These are phyloP conservation scores for Chloranthus sessilifolius DNA, from an alignment of 164 flowering plant genomes.

Conservation along the genomic window DNA sequence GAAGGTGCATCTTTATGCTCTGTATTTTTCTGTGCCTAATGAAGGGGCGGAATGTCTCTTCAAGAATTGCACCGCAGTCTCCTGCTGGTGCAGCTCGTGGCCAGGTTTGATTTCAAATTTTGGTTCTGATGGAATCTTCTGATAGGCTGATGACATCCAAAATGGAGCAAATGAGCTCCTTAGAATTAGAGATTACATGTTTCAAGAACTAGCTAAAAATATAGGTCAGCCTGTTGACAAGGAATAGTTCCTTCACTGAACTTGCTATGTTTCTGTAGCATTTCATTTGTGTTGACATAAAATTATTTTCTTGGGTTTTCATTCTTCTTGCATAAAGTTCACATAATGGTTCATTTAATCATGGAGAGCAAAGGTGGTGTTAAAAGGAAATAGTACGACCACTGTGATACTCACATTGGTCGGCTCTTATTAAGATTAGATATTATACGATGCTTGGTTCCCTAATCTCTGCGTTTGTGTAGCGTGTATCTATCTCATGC, in stretches of 20 bases:
- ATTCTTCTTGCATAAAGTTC: not conserved
- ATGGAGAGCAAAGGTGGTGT: too few relatives aligned
- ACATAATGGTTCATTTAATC: too few relatives aligned
- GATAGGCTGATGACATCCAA: constrained; percentile 76
- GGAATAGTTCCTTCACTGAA: constrained; percentile 37
- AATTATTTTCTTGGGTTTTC: not conserved
- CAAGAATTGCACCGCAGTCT: constrained; percentile 55
- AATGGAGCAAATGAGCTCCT: constrained; percentile 82
- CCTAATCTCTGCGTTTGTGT: too few relatives aligned
- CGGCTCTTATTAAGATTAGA: too few relatives aligned
- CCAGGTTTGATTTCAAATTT: too few relatives aligned
- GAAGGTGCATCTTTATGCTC: not conserved
- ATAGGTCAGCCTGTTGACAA: constrained; percentile 82
- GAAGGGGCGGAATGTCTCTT: constrained; percentile 84
- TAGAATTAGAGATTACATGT: constrained; percentile 68
- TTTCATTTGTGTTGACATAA: not conserved
- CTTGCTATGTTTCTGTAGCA: not conserved
- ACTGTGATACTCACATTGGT: too few relatives aligned
- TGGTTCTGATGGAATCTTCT: too few relatives aligned
- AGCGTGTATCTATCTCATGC: too few relatives aligned
- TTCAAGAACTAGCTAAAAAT: constrained; percentile 50
- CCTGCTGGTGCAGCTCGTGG: constrained; percentile 89
- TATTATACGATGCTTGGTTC: too few relatives aligned
- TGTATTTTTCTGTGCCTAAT: constrained; percentile 11
- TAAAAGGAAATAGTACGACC: too few relatives aligned